These are phyloP conservation scores for Trichocomaceae sp. DNA, from an alignment of 2,329 filamentous ascomycete genomes.

Conservation along the genomic window DNA sequence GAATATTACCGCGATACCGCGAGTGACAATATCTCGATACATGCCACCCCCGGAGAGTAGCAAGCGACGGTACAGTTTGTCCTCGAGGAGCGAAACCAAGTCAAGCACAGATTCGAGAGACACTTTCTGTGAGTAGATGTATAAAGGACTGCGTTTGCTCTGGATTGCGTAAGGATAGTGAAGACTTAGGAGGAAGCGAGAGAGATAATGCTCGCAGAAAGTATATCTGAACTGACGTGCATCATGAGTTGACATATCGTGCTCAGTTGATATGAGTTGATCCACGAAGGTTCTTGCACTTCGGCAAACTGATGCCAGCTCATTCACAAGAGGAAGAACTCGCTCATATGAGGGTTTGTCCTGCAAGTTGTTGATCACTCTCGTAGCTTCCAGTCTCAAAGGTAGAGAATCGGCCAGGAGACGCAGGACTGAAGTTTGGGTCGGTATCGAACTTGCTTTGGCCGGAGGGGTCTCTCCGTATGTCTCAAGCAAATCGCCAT, in stretches of 20 bases:
- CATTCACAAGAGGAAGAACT: slow-evolving; percentile 16
- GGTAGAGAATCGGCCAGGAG: slow-evolving; percentile 32
- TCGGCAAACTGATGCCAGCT: slow-evolving; percentile 14
- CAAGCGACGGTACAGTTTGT: slow-evolving; percentile 20
- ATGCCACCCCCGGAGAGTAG: slow-evolving; percentile 23
- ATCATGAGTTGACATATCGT: background rate
- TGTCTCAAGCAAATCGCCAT: slow-evolving; percentile 23
- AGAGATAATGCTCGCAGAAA: slow-evolving; percentile 17
- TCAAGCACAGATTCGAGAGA: slow-evolving; percentile 23
- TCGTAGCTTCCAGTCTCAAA: slow-evolving; percentile 23
- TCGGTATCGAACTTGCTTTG: slow-evolving; percentile 22
- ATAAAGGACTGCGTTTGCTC: slow-evolving; percentile 20
- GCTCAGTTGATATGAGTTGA: background rate
- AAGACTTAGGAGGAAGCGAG: slow-evolving; percentile 19
- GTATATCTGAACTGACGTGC: slow-evolving; percentile 14
- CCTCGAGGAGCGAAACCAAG: slow-evolving; percentile 21
- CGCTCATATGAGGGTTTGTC: slow-evolving; percentile 18
- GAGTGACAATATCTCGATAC: slow-evolving; percentile 25
- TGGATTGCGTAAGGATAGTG: slow-evolving; percentile 22
- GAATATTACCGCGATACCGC: slow-evolving; percentile 18
- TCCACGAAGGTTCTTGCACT: background rate
- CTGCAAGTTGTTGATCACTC: slow-evolving; percentile 20
- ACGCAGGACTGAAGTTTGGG: slow-evolving; percentile 29
- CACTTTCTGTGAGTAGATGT: slow-evolving; percentile 21
- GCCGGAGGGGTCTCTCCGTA: slow-evolving; percentile 22